A percentile compares a stretch with the other conserved stretches of the same genome.
phyloP scores from a whole-genome alignment of 352 stramenopile genomes.

The Globisporangium splendens region DNA sequence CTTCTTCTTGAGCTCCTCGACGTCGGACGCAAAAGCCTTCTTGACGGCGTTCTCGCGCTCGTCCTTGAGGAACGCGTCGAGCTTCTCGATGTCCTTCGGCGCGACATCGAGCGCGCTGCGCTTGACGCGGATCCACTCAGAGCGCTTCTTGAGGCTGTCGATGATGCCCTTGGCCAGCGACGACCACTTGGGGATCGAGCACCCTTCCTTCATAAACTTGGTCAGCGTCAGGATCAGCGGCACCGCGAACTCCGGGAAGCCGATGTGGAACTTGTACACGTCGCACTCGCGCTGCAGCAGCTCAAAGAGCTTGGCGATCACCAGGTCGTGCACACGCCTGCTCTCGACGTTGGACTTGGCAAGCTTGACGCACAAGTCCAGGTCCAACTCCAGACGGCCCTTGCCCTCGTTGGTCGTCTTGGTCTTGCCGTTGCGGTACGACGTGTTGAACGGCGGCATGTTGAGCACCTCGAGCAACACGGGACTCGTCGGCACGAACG shows the following conservation, averaged over 20 bases:
- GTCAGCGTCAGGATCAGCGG: constrained; percentile 84
- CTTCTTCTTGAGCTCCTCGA: constrained; percentile 65
- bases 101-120: constrained; percentile 88
- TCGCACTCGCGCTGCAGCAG: constrained; percentile 94
- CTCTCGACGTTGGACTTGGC: constrained; percentile 87
- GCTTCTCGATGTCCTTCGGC: constrained; percentile 79
- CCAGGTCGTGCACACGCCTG: constrained; percentile 85
- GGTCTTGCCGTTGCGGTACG: constrained; percentile 61
- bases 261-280: constrained; percentile 94
- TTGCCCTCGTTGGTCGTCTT: constrained; percentile 34
- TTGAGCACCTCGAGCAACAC: constrained; percentile 94
- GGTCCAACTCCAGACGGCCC: constrained; percentile 48
- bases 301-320: constrained; percentile 91
- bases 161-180: constrained; percentile 55
- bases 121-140: constrained; percentile 86
- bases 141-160: constrained; percentile 70
- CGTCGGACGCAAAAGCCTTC: constrained; percentile 81
- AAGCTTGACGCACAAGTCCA: constrained; percentile 89
- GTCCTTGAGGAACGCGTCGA: constrained; percentile 80
- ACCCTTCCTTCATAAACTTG: constrained; percentile 84
- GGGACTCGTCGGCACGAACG: constrained; percentile 94
- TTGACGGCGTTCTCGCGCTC: constrained; percentile 81
- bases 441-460: constrained; percentile 86
- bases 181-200: constrained; percentile 74
- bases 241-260: constrained; percentile 94